Percentiles rank a stretch among this genome's conserved stretches.
phyloP scores from a whole-genome alignment of 1,284 basidiomycete species.

The Anthracocystis setariae region DNA sequence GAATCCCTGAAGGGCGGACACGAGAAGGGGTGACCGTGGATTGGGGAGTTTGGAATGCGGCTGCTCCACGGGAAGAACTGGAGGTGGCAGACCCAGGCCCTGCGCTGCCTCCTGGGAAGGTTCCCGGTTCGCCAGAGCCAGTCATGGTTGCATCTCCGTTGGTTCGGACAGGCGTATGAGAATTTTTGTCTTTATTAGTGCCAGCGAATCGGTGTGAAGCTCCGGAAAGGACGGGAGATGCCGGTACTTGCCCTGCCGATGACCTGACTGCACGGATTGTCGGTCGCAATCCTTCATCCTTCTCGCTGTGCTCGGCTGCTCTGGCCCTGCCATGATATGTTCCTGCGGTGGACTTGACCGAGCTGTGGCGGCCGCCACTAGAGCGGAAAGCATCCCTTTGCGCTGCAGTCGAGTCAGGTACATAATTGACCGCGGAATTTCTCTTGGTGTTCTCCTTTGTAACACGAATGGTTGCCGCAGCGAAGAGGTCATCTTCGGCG shows the following conservation, averaged over 20 bases:
- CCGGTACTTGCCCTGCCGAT: constrained; percentile 16
- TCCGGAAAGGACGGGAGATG: constrained; percentile 29
- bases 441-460: constrained; percentile 39
- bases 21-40: constrained; percentile 23
- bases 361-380: constrained; percentile 20
- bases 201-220: constrained; percentile 2
- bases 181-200: neutral
- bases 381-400: constrained; percentile 33
- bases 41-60: constrained; percentile 26
- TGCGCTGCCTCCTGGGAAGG: neutral
- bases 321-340: constrained; percentile 4
- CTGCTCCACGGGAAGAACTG: constrained; percentile 14
- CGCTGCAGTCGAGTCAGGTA: constrained; percentile 34
- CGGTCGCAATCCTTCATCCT: constrained; percentile 2
- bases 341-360: constrained; percentile 9
- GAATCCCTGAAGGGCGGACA: constrained; percentile 14
- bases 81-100: constrained; percentile 26
- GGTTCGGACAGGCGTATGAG: constrained; percentile 17
- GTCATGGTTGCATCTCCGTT: neutral
- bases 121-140: neutral
- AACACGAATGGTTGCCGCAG: constrained; percentile 14
- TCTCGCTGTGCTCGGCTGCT: neutral
- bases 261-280: constrained; percentile 28
- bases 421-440: constrained; percentile 41
- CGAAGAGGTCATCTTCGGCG: constrained; percentile 44